Conservation (phyloP, 2,329 filamentous ascomycete genomes). For the Colletotrichum theobromicola region DNA sequence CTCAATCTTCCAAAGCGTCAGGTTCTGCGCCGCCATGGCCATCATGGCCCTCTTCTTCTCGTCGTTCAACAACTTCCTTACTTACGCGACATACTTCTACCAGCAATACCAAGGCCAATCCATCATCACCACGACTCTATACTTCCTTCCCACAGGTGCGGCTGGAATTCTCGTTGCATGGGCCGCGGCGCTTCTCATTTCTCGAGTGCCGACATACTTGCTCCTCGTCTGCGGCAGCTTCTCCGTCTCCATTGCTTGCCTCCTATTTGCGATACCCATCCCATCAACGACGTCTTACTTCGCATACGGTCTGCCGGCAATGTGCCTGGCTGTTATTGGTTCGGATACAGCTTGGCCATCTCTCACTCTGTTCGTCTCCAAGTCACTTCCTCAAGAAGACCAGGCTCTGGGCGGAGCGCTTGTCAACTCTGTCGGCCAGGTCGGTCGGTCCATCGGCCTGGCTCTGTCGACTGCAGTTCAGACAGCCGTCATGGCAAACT, state of each 20-base stretch:
- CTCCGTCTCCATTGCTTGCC: slow-evolving; percentile 57
- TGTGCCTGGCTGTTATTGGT: slow-evolving; percentile 69
- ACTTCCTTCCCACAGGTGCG: slow-evolving; percentile 71
- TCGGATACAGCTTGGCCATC: slow-evolving; percentile 72
- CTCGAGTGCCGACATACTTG: slow-evolving; percentile 61
- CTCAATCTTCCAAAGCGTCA: slow-evolving; percentile 63
- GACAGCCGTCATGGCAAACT: slow-evolving; percentile 61
- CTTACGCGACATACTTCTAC: slow-evolving; percentile 74
- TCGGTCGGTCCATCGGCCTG: slow-evolving; percentile 69
- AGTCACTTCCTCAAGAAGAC: slow-evolving; percentile 64
- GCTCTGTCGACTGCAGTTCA: slow-evolving; percentile 71
- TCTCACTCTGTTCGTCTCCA: slow-evolving; percentile 69
- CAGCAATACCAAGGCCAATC: slow-evolving; percentile 69
- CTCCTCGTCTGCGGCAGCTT: slow-evolving; percentile 64
- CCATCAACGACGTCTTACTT: slow-evolving; percentile 67
- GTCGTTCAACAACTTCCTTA: slow-evolving; percentile 70
- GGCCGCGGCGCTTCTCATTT: slow-evolving; percentile 60
- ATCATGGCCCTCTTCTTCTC: slow-evolving; percentile 72
- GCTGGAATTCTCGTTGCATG: slow-evolving; percentile 63
- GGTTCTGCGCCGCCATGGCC: slow-evolving; percentile 67
- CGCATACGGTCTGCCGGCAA: slow-evolving; percentile 70
- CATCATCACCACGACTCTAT: slow-evolving; percentile 69
- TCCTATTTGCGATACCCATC: slow-evolving; percentile 71
- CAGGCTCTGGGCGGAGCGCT: slow-evolving; percentile 72
- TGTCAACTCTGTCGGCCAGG: slow-evolving; percentile 69